Conservation (phyloP, 257 asterid species). For the Rubia yunnanensis region DNA sequence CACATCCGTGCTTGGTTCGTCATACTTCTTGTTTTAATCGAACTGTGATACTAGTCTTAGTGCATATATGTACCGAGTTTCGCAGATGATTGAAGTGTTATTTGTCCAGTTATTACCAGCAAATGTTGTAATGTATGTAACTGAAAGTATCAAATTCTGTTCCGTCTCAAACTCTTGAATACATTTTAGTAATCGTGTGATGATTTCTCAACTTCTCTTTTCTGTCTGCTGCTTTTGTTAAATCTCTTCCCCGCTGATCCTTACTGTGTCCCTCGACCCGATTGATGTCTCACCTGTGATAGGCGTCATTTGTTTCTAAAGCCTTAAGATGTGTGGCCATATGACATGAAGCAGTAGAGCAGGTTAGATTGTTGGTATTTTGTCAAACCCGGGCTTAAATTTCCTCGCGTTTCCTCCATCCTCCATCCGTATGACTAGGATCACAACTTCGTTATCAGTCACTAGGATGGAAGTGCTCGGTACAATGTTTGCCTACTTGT, state of each 20-base stretch:
- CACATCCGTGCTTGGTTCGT: constrained; percentile 68
- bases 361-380: not conserved
- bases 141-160: not conserved
- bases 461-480: not conserved
- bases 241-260: not conserved
- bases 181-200: not conserved
- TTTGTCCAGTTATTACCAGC: not conserved
- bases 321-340: not conserved
- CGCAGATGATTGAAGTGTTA: not conserved
- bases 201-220: not conserved
- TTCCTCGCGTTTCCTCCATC: too few relatives aligned
- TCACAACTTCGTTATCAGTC: not conserved
- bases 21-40: constrained; percentile 37
- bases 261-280: not conserved
- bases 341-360: not conserved
- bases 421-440: too few relatives aligned
- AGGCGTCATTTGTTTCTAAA: not conserved
- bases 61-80: not conserved
- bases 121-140: not conserved
- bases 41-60: not conserved
- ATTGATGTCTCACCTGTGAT: not conserved
- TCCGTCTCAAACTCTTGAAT: not conserved
- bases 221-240: not conserved
- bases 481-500: not conserved
- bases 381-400: not conserved